Conservation (phyloP, 805 yeast genomes). For the Lachancea cidri region DNA sequence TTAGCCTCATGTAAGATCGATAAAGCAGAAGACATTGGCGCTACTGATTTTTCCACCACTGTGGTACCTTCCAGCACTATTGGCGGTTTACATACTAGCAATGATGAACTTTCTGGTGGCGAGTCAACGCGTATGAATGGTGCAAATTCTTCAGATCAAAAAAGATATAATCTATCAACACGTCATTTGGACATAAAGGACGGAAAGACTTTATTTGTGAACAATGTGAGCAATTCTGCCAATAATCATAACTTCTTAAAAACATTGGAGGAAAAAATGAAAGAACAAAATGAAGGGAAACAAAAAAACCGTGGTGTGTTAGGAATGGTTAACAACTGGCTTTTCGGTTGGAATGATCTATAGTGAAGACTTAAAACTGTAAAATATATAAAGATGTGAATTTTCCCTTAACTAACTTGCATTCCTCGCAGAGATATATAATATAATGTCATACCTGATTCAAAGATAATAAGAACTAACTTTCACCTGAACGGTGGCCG, state of each 20-base stretch:
- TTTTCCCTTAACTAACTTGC: neutral
- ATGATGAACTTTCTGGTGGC: neutral
- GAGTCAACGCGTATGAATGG: conserved; percentile 2
- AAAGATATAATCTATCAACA: conserved; percentile 11
- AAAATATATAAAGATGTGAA: too few relatives aligned
- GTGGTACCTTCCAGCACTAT: neutral
- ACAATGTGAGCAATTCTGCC: conserved; percentile 15
- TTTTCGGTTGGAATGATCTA: conserved; percentile 54
- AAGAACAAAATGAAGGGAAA: conserved; percentile 21
- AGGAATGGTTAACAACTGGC: conserved; percentile 39
- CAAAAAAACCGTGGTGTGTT: conserved; percentile 20
- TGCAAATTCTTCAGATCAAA: conserved; percentile 13
- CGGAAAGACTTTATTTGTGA: conserved; percentile 39
- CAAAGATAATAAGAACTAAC: neutral
- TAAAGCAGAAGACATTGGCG: conserved; percentile 28
- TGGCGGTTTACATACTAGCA: neutral
- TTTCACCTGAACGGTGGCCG: conserved; percentile 15
- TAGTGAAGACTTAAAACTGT: too few relatives aligned
- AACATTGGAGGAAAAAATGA: conserved; percentile 27
- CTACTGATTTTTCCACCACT: conserved; percentile 10
- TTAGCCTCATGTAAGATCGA: conserved; percentile 38
- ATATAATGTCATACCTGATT: conserved; percentile 5
- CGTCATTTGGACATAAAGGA: conserved; percentile 36
- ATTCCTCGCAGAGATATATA: neutral
- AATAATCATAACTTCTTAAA: conserved; percentile 24